phyloP scores from a whole-genome alignment of 371 early-diverging fungal species.

The Lichtheimia ramosa region DNA sequence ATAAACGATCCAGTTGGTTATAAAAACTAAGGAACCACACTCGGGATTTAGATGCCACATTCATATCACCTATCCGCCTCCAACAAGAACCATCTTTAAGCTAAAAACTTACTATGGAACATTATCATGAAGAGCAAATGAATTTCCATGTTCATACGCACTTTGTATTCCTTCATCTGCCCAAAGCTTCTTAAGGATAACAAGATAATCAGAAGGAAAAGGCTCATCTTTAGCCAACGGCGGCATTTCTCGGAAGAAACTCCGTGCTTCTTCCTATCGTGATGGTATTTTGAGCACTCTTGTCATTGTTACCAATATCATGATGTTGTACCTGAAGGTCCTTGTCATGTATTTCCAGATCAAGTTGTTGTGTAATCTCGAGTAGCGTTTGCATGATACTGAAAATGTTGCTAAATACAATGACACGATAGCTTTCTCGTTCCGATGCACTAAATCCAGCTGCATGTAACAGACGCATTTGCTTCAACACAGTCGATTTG shows the following conservation, averaged over 20 bases:
- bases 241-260: slow-evolving; percentile 31
- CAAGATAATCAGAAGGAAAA: slow-evolving; percentile 69
- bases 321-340: slow-evolving; percentile 45
- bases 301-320: too few species aligned
- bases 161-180: slow-evolving; percentile 71
- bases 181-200: slow-evolving; percentile 79
- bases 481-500: slow-evolving; percentile 92
- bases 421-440: slow-evolving; percentile 77
- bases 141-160: slow-evolving; percentile 68
- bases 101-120: slow-evolving; percentile 62
- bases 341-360: slow-evolving; percentile 60
- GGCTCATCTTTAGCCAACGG: slow-evolving; percentile 50
- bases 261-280: not conserved
- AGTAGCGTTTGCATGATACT: slow-evolving; percentile 84
- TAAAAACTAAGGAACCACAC: slow-evolving; percentile 63
- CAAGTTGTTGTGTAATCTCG: slow-evolving; percentile 75
- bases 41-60: not conserved
- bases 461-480: slow-evolving; percentile 92
- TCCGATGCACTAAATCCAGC: slow-evolving; percentile 83
- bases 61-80: not conserved
- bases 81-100: not conserved
- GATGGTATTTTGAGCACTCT: not conserved
- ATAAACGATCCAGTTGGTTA: slow-evolving; percentile 80
- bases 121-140: slow-evolving; percentile 86
- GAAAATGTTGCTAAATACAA: slow-evolving; percentile 84